Evolutionary conservation across 495 filamentous ascomycete genomes (phyloP), one percentile per base, ranked within the genome.

Genomic region (Sporormia fimetaria): DNA sequence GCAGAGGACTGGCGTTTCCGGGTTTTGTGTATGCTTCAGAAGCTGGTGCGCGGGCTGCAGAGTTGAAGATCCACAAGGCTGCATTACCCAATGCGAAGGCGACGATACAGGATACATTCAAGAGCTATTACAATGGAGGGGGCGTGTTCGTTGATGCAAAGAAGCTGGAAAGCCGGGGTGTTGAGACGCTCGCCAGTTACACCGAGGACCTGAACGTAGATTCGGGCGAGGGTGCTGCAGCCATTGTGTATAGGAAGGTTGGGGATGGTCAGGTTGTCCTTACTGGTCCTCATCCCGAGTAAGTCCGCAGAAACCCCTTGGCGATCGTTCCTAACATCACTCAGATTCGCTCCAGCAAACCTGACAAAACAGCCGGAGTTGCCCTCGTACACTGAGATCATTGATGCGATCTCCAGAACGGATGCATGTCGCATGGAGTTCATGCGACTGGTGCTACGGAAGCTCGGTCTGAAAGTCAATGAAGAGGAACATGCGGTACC

Each of bases 221-320:
- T 38, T 67, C 78, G 2, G 88, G 85, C 4, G 66, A 73, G 27
- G 74, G 67, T 3, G 54, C 58, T 14, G 88, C 88, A 6, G 87
- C 90, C 7, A 68, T 92, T 2, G 78, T 98, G 7, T 93, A 87
- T 56, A 81, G 87, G 52, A 83, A 83, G 52, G 71, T 94, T 24
- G 88, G 87, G 1, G 74, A 85, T n/a, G 90, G 90, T 15, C 67
- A 68, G 17, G 83, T 76, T 1, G 63, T 95, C 15, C 63, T 98
- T 22, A 92, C 82, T 1, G 85, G 87, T 0, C 83, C 88, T 28
- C 92, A 98, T 68, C 88, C 90, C 32, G 92, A 98, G 83, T 94
- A 67, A 62, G 79, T 70, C 12, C 17, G 27, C 18, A 15, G 20
- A 20, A 14, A 2, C 21, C 9, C 25, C 21, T 14, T 37, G 7